Conservation (phyloP, 2,329 filamentous ascomycete species). For the Fusarium aywerte region DNA sequence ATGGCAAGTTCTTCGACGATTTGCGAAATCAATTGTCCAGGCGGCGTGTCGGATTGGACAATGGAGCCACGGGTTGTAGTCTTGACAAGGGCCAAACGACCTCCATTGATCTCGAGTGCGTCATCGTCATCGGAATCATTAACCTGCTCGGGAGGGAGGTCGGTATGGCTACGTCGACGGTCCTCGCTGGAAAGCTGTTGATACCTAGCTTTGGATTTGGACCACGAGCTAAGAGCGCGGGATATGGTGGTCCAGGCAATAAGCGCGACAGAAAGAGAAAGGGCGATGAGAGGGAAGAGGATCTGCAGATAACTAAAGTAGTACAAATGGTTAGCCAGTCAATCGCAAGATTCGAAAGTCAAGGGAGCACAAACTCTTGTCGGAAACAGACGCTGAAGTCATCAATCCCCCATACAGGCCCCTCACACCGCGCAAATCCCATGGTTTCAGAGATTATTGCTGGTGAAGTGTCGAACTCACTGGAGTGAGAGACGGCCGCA, state of each 20-base stretch:
- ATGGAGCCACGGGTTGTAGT: constrained; percentile 71
- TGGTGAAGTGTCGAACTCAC: constrained; percentile 32
- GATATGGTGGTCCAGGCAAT: constrained; percentile 69
- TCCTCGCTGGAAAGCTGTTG: constrained; percentile 61
- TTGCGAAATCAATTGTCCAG: constrained; percentile 76
- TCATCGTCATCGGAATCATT: constrained; percentile 68
- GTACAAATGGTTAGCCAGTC: constrained; percentile 26
- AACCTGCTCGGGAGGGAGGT: constrained; percentile 60
- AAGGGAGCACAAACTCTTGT: constrained; percentile 68
- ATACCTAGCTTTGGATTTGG: constrained; percentile 63
- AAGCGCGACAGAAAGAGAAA: constrained; percentile 75
- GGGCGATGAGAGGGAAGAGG: constrained; percentile 78
- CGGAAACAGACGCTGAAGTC: constrained; percentile 73
- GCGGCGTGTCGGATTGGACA: constrained; percentile 79
- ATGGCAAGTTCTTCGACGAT: constrained; percentile 81
- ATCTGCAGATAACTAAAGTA: constrained; percentile 64
- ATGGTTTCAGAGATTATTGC: constrained; percentile 47
- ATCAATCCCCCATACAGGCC: constrained; percentile 71
- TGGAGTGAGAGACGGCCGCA: constrained; percentile 20
- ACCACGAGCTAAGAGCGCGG: constrained; percentile 62
- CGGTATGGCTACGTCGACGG: constrained; percentile 60
- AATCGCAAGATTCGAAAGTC: not conserved
- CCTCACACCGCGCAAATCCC: constrained; percentile 65
- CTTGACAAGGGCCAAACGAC: constrained; percentile 67
- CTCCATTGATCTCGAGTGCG: constrained; percentile 65